Evolutionary conservation across 345 rosid species (phyloP), one percentile per base, ranked within the genome.

Genomic region (Fremontodendron californicum): DNA sequence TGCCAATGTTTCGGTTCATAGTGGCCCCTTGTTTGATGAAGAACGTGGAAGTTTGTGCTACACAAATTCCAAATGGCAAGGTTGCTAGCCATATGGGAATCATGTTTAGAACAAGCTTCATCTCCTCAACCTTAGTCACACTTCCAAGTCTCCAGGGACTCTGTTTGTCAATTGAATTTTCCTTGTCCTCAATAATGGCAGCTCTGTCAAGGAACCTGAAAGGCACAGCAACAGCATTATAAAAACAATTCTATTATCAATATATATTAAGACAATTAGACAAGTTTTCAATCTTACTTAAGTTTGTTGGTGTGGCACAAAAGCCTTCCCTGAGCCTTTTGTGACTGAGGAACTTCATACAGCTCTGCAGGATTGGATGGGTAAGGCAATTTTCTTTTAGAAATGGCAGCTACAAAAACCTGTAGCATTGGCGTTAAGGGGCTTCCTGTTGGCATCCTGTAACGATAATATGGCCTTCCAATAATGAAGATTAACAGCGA

Each of bases 141-240:
- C 92, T 90, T 55, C 93, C 87, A 1, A 93, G 91, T 84, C 87
- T 86, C 97, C 97, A 90, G 6, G 90, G 87, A 87, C 82, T 80
- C 43, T 84, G 85, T 63, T 86, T 87, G 80, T 86, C 87, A 12
- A 64, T 74, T 61, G 77, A 71, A 66, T 48, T 75, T 78, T 73
- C 86, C 31, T 80, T 73, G 51, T 77, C 81, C 71, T 87, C 89
- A 29, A 88, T 9, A 49, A 93, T 75, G 19, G 98, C 95, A 11
- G 98, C 97, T 80, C 88, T 94, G 88, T 94, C 98, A 21, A 94
- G 89, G 87, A 88, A 94, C 84, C 98, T 94, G 87, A 58, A 84
- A 46, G 11, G 45, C 35, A 9, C 0, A 77, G 1, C 21, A n/a
- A n/a, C n/a, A n/a, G n/a, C n/a, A n/a, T 58, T 78, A n/a, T 7